Base-by-base conservation (phyloP, 129 eudicot species). In the Cynara cardunculus region DNA sequence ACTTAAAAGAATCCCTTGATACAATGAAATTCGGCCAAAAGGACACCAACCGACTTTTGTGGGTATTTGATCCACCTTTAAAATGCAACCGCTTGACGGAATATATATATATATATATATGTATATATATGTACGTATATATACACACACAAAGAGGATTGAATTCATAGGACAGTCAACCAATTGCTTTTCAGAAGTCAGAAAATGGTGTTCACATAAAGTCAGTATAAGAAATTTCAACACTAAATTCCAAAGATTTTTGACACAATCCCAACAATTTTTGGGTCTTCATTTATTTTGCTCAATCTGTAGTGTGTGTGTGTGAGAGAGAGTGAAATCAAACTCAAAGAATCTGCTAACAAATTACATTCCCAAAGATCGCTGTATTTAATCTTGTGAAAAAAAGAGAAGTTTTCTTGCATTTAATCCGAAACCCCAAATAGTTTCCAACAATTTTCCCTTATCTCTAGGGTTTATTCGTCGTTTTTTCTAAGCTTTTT, bases 391-490 rank as follows among this genome's bases (percentile, higher is more conserved):
- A 16, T 16, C 12, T 10, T 35, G n/a, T 35, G 44, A 5, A 35
- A 35, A 7, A 7, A 0, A 9, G 13, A 39, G 49, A 39, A 14
- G 34, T 27, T 66, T 75, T 7, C 5, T 41, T 69, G 75, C 82
- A 78, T 69, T n/a, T 31, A 44, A 69, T 67, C 44, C 69, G 76
- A 41, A 41, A 7, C 71, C 65, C 16, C 25, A 39, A 49, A 10
- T 53, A 53, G 19, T 59, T 67, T 73, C 12, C 8, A 65, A 19
- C 28, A 44, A 26, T 30, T 59, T 73, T 46, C 30, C 12, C 25
- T 31, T 78, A 74, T 64, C 61, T 77, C 74, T 86, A 85, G 90
- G 87, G 87, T 75, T 82, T 76, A 37, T 19, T 75, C 24, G 49
- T 82, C 81, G 31, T 1, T 24, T 21, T 30, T 44, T 24, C 11